Evolutionary conservation across 2,329 filamentous ascomycete species (phyloP).

Genomic region (Colletotrichum karsti): DNA sequence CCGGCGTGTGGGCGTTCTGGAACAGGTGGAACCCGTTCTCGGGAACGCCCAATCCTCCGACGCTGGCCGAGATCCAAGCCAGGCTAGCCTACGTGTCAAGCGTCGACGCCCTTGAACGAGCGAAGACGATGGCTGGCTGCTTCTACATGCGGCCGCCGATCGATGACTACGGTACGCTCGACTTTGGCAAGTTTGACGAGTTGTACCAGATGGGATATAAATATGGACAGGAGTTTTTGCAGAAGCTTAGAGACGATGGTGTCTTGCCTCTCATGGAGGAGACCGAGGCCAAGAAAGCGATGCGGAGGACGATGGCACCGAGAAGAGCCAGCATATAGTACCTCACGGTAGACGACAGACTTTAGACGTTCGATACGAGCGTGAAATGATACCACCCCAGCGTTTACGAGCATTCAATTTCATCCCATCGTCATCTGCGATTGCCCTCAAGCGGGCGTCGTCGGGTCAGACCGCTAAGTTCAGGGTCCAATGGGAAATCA

Average conservation of each 20-base stretch:
- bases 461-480: background rate
- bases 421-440: background rate
- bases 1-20: constrained; percentile 91
- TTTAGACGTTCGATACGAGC: background rate
- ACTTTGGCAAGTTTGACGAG: constrained; percentile 98
- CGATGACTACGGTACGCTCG: constrained; percentile 90
- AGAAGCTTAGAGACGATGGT: constrained; percentile 80
- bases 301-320: constrained; percentile 82
- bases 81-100: constrained; percentile 94
- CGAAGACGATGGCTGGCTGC: constrained; percentile 90
- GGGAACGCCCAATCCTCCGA: constrained; percentile 87
- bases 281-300: constrained; percentile 78
- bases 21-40: constrained; percentile 99
- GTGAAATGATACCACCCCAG: constrained; percentile 12
- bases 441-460: background rate
- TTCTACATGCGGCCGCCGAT: constrained; percentile 97
- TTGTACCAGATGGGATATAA: constrained; percentile 90
- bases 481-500: background rate
- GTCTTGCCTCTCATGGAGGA: constrained; percentile 75
- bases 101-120: constrained; percentile 91
- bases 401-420: background rate
- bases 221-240: constrained; percentile 84
- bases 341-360: background rate
- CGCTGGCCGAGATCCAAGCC: constrained; percentile 94
- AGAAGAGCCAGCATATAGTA: constrained; percentile 80